Base-by-base conservation (phyloP, 371 early-diverging fungal genomes). In the Mortierella sp. region DNA sequence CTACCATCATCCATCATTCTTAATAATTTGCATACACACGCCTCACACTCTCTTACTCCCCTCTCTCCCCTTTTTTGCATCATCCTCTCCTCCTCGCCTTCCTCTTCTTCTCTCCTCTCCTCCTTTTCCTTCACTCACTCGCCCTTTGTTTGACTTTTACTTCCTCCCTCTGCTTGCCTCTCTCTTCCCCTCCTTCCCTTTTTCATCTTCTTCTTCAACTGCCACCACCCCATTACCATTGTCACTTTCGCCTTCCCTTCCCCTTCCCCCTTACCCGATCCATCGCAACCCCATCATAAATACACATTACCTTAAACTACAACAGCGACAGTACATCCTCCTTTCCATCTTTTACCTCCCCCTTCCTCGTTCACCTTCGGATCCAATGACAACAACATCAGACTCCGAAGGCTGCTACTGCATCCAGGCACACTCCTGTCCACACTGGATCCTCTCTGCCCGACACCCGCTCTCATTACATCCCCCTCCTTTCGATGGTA, bases 331-430 rank as follows among this genome's bases (percentile, higher is more conserved):
- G 6, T 51, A 4, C 60, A 29, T 60, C 60, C 27, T 60, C 32
- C 29, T 60, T 29, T 60, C 14, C n/a, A 0, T 29, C 35, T 18
- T 43, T 2, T 38, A 8, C 38, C 6, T 21, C 6, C 4, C 2
- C 21, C 49, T 32, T 18, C 51, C 11, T 46, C 18, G 7, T 27
- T 43, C 21, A 51, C 27, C 56, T 27, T 12, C 56, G 27, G 41
- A 51, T 54, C 49, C 14, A 24, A 74, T 56, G n/a, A 32, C 56
- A n/a, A n/a, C 71, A 12, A 71, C 71, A 46, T 48, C 65, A 41
- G 74, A 77, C 24, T 43, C 72, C 48, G 84, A 84, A 38, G 81
- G 84, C 51, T 84, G 84, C 54, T 84, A 84, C 65, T 84, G 84
- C 54, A 72, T 78, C 21, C 81, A 80, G 49, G 84, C 72, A 27